A percentile compares a stretch with the other conserved stretches of the same genome.
Conservation (phyloP, 305 asterid genomes). For the Rubia balearica region DNA sequence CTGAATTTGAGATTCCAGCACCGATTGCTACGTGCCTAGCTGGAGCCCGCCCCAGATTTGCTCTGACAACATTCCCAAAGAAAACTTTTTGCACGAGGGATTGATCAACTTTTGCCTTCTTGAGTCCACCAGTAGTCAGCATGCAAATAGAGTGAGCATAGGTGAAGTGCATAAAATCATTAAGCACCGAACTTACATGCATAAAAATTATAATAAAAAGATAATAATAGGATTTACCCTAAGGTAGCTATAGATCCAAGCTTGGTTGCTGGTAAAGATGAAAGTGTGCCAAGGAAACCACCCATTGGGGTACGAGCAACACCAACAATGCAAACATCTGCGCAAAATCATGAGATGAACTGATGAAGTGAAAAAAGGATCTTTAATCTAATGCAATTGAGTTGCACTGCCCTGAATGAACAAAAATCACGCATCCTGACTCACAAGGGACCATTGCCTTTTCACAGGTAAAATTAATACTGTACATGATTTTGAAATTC, state of each 20-base stretch:
- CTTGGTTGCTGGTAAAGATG: constrained; percentile 87
- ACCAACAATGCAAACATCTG: constrained; percentile 98
- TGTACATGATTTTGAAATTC: not conserved
- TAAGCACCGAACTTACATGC: not conserved
- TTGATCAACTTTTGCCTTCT: constrained; percentile 78
- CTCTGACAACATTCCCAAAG: constrained; percentile 95
- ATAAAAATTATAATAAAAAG: not conserved
- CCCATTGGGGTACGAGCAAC: constrained; percentile 98
- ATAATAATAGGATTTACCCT: constrained; percentile 45
- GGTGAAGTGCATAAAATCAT: constrained; percentile 5
- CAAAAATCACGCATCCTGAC: not conserved
- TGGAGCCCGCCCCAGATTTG: constrained; percentile 98
- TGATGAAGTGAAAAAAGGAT: not conserved
- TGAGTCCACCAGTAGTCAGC: constrained; percentile 66
- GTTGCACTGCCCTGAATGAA: not conserved
- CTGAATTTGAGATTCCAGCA: constrained; percentile 86
- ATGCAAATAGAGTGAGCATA: constrained; percentile 11
- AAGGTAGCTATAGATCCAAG: constrained; percentile 91
- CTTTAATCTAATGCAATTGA: not conserved
- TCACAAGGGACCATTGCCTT: too few species aligned
- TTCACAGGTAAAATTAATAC: not conserved
- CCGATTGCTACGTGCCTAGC: constrained; percentile 99
- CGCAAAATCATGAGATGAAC: constrained; percentile 16
- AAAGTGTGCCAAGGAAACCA: constrained; percentile 83
- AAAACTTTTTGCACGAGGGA: constrained; percentile 85